Percentiles rank a stretch among this genome's conserved stretches.
These are phyloP conservation scores for Porpolomopsis calyptriformis DNA, from an alignment of 768 basidiomycete species.

Conservation along the genomic window DNA sequence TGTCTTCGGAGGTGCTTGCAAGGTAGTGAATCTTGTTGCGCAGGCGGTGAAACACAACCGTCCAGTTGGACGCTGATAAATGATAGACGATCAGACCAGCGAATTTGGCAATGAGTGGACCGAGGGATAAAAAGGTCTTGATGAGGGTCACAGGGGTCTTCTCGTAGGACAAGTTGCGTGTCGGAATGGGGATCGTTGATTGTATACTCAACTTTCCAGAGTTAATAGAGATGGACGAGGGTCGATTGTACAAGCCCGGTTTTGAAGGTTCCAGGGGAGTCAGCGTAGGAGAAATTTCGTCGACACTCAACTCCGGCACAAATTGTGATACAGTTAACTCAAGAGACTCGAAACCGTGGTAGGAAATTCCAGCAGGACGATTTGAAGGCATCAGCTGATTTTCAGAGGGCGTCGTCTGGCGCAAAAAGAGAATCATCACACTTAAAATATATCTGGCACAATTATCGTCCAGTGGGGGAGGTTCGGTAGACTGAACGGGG, in stretches of 20 bases:
- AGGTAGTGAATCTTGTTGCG: conserved; percentile 59
- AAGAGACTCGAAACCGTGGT: conserved; percentile 64
- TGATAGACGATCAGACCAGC: conserved; percentile 75
- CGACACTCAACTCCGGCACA: conserved; percentile 8
- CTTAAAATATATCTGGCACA: conserved; percentile 74
- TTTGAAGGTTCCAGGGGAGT: conserved; percentile 10
- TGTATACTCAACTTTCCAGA: conserved; percentile 28
- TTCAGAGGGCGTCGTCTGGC: conserved; percentile 54
- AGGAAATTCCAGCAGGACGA: conserved; percentile 48
- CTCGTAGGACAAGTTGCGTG: conserved; percentile 39
- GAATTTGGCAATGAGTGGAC: conserved; percentile 55
- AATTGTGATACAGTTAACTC: conserved; percentile 13
- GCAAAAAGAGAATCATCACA: conserved; percentile 74
- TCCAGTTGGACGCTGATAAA: conserved; percentile 84
- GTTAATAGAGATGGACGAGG: conserved; percentile 32
- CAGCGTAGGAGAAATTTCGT: conserved; percentile 10
- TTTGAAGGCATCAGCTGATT: conserved; percentile 48
- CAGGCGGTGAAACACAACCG: conserved; percentile 60
- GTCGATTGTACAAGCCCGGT: conserved; percentile 26
- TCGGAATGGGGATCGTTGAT: conserved; percentile 32
- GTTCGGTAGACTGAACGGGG: conserved; percentile 45
- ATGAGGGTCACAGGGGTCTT: conserved; percentile 52
- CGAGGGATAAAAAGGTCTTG: conserved; percentile 44
- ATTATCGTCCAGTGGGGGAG: conserved; percentile 66
- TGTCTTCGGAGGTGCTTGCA: conserved; percentile 31